Evolutionary conservation across 768 basidiomycete genomes (phyloP), one percentile per base, ranked within the genome.

Genomic region (Rhizopogon sp.): DNA sequence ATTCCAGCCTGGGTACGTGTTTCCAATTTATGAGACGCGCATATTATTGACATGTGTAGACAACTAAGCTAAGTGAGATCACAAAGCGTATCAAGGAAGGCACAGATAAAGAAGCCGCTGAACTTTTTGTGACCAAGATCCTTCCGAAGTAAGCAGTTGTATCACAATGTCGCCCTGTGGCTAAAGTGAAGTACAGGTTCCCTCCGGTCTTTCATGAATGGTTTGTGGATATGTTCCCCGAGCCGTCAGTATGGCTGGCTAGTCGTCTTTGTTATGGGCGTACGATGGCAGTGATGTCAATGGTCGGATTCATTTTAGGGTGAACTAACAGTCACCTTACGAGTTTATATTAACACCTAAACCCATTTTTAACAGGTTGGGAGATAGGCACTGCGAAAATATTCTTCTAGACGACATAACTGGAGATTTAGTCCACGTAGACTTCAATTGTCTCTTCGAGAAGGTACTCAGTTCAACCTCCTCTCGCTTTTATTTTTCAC

Each of bases 301-400:
- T 99, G 90, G 90, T 98, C 20, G 97, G 97, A 10, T 96, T 90
- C 63, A 93, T 99, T 42, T 76, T 98, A 11, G 96, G 96, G 93
- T 96, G 59, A 44, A 56, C n/a, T 33, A 52, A 22, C 41, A 7
- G 25, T 13, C 6, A 10, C 16, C 5, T 31, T 17, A 25, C 5
- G 17, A 28, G 8, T 25, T 35, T 25, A 35, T 20, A 5, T 33
- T 35, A 39, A 28, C 53, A 35, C 8, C 44, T 39, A 50, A 22
- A 41, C 14, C 45, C 6, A 44, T 22, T 29, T 20, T 22, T 16
- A 1, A 50, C 14, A 96, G 95, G n/a, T 77, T 99, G n/a, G 97
- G 97, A 11, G 97, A 99, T 70, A 80, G 97, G 40, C 97, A 99
- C 66, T 85, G 88, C 62, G 96, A 98, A 72, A 99, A 99, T 66